A percentile compares a stretch with the other conserved stretches of the same genome.
phyloP scores from a whole-genome alignment of 2,329 filamentous ascomycete species.

The Fusarium camptoceras region DNA sequence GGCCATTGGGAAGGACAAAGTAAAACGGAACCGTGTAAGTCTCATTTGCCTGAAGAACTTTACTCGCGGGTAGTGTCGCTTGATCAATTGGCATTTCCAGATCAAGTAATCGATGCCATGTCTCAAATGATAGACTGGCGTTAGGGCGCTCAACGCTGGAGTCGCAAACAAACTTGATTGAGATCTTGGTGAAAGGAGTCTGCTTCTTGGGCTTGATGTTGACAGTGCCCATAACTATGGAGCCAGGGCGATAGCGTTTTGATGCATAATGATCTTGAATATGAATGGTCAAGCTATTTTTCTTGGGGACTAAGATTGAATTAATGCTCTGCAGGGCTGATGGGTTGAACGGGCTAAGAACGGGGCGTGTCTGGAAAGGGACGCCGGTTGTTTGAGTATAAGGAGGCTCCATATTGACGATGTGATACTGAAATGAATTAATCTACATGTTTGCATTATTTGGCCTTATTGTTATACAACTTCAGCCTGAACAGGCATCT shows the following conservation, averaged over 20 bases:
- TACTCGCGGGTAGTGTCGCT: not conserved
- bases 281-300: constrained; percentile 1
- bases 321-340: constrained; percentile 15
- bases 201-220: constrained; percentile 22
- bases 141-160: constrained; percentile 18
- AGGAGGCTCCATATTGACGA: constrained; percentile 17
- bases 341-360: constrained; percentile 13
- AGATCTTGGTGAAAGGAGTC: constrained; percentile 4
- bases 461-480: constrained; percentile 2
- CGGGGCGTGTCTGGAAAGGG: constrained; percentile 22
- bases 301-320: constrained; percentile 4
- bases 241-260: constrained; percentile 18
- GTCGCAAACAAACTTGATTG: constrained; percentile 22
- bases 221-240: constrained; percentile 10
- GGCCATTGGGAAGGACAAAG: constrained; percentile 14
- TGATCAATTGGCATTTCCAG: constrained; percentile 15
- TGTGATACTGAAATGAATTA: not conserved
- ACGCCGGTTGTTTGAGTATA: constrained; percentile 18
- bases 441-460: not conserved
- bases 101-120: constrained; percentile 27
- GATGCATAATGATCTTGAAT: constrained; percentile 23
- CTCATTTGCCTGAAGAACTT: not conserved
- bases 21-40: constrained; percentile 18
- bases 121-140: constrained; percentile 11
- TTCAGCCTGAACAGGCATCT: not conserved